Percentiles rank a stretch among this genome's conserved stretches.
phyloP scores from a whole-genome alignment of 192 early-diverging fungal genomes.

The Gryganskiella cystojenkinii region DNA sequence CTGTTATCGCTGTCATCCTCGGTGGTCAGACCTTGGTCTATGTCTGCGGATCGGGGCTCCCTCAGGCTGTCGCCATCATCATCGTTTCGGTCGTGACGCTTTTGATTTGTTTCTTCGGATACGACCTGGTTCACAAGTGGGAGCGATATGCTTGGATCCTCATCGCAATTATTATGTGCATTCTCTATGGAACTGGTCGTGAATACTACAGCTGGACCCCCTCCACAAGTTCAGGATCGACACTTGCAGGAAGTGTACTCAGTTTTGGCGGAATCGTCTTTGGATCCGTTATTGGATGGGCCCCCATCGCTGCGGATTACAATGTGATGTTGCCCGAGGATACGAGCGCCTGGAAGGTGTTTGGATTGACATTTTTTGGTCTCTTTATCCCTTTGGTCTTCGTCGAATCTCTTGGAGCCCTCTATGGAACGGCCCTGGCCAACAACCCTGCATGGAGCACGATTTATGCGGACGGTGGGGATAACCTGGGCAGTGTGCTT shows the following conservation, averaged over 20 bases:
- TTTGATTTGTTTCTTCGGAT: constrained; percentile 25
- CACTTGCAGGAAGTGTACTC: constrained; percentile 13
- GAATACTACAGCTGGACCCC: neutral
- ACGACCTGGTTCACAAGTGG: constrained; percentile 16
- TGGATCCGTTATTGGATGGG: constrained; percentile 28
- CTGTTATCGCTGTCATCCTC: constrained; percentile 16
- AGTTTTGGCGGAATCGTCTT: constrained; percentile 32
- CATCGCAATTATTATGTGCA: constrained; percentile 7
- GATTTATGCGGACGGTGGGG: constrained; percentile 1
- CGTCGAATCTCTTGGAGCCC: constrained; percentile 23
- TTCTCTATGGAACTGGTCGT: constrained; percentile 13
- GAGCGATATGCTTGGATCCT: constrained; percentile 23
- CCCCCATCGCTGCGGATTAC: constrained; percentile 34
- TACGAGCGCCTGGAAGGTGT: constrained; percentile 10
- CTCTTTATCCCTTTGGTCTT: constrained; percentile 18
- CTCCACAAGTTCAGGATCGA: neutral
- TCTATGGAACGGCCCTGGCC: constrained; percentile 9
- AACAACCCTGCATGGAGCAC: constrained; percentile 8
- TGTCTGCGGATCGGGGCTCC: neutral
- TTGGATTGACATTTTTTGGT: constrained; percentile 33
- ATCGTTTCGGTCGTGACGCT: constrained; percentile 15
- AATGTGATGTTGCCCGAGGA: constrained; percentile 25
- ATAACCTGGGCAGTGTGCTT: constrained; percentile 12
- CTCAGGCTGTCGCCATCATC: constrained; percentile 8
- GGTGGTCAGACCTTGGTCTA: constrained; percentile 19